Base-by-base conservation (phyloP, 2,329 filamentous ascomycete species). In the Hypoxylon sp. region DNA sequence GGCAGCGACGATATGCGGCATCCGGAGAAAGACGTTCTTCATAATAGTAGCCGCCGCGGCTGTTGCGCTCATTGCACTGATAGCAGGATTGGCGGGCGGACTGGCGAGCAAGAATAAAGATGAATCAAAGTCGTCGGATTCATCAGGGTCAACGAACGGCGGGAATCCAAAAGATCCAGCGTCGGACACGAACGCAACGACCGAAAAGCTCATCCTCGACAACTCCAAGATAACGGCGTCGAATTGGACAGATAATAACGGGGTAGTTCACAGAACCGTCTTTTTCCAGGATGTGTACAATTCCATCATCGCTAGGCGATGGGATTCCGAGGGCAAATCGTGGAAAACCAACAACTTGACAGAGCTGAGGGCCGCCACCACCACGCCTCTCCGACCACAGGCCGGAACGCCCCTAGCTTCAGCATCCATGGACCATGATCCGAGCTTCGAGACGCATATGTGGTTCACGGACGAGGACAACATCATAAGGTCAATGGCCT, bases 321-420 rank as follows among this genome's bases (percentile, higher is more conserved):
- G 65, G 65, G 55, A 66, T 17, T 66, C 65, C 10, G 15, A 60
- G 21, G 54, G 56, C 42, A 66, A 60, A 6, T 50, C 57, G n/a
- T 70, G 68, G 68, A 55, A 45, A 37, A 69, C 67, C 33, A 60
- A 65, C 43, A 70, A 70, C 40, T 50, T 70, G 18, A 67, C 66
- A 7, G 55, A 62, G 15, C 40, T 65, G 46, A 57, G 66, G 41
- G 46, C 48, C 8, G 56, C 55, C 18, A 66, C 67, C 13, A 65
- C 62, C 7, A 48, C 56, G 24, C 66, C 66, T 9, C 48, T 69
- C 1, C 58, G 56, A 11, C 60, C 64, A 10, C 41, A 45, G 1
- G 55, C 62, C 13, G 67, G 65, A 2, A 70, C 68, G 3, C 63
- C 68, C 2, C 53, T 70, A 27, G 63, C 67, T 5, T 64, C 63